A percentile compares a stretch with the other conserved stretches of the same genome.
Evolutionary conservation across 169 alveolate genomes (phyloP).

Genomic region (Babesia divergens): DNA sequence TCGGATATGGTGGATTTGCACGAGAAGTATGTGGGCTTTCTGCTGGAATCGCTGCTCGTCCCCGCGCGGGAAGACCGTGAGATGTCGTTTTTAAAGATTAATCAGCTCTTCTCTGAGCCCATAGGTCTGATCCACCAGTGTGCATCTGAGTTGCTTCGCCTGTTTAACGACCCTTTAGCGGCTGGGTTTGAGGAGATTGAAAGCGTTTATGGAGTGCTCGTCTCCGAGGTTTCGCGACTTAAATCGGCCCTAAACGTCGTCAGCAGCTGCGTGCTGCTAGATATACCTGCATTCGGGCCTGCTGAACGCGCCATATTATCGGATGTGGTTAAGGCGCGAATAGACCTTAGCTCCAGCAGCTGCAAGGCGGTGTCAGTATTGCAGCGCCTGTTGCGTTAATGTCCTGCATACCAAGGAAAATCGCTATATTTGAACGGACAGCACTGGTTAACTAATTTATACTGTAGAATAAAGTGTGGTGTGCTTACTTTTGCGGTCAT

Average conservation of each 20-base stretch:
- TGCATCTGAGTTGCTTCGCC: constrained; percentile 14
- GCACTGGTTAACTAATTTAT: too few relatives aligned
- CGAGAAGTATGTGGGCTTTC: constrained; percentile 9
- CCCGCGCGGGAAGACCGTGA: background rate
- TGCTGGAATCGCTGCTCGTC: constrained; percentile 17
- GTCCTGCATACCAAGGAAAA: background rate
- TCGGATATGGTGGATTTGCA: constrained; percentile 1
- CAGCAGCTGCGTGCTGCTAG: constrained; percentile 13
- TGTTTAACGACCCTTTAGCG: too few relatives aligned
- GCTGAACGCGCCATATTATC: background rate
- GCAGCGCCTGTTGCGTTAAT: constrained; percentile 11
- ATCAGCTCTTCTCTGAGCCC: constrained; percentile 10
- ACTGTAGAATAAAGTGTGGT: too few relatives aligned
- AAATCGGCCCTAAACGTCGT: constrained; percentile 2
- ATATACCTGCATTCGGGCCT: constrained; percentile 8
- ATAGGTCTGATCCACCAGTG: constrained; percentile 6
- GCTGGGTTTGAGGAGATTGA: constrained; percentile 4
- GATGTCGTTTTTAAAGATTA: background rate
- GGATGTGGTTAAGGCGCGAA: background rate
- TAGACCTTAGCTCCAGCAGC: constrained; percentile 4
- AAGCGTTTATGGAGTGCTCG: background rate
- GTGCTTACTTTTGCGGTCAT: too few relatives aligned
- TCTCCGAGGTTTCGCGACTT: background rate
- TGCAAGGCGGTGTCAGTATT: constrained; percentile 17
- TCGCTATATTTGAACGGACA: too few relatives aligned